Evolutionary conservation across 1,284 basidiomycete species (phyloP), one percentile per base, ranked within the genome.

Genomic region (Cystobasidium pallidum): DNA sequence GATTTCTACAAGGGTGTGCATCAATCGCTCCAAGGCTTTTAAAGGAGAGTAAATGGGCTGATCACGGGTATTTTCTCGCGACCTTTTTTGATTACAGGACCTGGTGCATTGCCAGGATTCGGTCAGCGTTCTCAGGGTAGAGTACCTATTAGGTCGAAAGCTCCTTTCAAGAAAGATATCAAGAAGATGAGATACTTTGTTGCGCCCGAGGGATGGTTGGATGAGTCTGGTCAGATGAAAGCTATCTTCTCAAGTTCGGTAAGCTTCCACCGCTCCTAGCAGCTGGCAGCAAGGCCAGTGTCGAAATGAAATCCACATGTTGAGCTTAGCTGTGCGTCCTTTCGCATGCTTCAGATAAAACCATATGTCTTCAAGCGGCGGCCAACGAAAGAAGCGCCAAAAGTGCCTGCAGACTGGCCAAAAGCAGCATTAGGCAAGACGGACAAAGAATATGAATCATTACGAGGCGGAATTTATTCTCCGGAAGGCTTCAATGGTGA

Each of bases 1-100:
- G 91, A 95, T 81, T 95, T 85, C 80, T 95, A 94, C 85, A 96
- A 95, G 82, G 93, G 92, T 89, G 11, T 41, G 82, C 80, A 2
- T 15, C n/a, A n/a, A 21, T 24, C 6, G 30, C 36, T 62, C 24
- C 4, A 19, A 17, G 13, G 43, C 15, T 32, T 10, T 19, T n/a
- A 52, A 28, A 26, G 19, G 28, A 15, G 39, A 1, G 11, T 15
- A 21, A 28, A 2, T 11, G 61, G 47, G 32, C 30, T 52, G 51
- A 34, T 32, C 45, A 26, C 13, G n/a, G n/a, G n/a, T 52, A 41
- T 17, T 61, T 41, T 36, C 24, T 34, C n/a, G 19, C 41, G 54
- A 28, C 67, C 64, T 19, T 24, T 24, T 41, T 7, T 41, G 39
- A n/a, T n/a, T 41, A 63, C 73, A 77, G 78, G 78, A 19, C 77